Conservation (phyloP, 2,329 filamentous ascomycete species). For the Aspergillus eucalypticola region DNA sequence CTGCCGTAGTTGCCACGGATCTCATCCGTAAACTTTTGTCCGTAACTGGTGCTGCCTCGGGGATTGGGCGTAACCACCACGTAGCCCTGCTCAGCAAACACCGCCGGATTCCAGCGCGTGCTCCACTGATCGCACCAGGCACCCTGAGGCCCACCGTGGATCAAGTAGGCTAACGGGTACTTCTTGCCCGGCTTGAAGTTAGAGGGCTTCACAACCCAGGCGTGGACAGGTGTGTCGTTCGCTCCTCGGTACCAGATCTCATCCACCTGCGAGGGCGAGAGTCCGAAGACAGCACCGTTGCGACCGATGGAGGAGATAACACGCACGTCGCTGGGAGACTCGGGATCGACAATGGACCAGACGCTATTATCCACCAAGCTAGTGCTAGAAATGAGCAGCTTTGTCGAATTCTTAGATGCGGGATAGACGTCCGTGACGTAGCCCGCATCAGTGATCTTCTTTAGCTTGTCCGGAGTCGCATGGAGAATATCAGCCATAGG, state of each 20-base stretch:
- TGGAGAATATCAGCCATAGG: slow-evolving; percentile 31
- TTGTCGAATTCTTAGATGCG: slow-evolving; percentile 34
- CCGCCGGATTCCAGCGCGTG: slow-evolving; percentile 55
- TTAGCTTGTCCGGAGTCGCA: slow-evolving; percentile 33
- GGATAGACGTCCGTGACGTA: slow-evolving; percentile 43
- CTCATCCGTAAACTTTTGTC: slow-evolving; percentile 54
- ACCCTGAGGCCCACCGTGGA: slow-evolving; percentile 55
- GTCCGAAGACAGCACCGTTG: slow-evolving; percentile 42
- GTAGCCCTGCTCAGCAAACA: slow-evolving; percentile 64
- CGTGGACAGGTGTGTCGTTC: slow-evolving; percentile 45
- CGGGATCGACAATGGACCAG: slow-evolving; percentile 44
- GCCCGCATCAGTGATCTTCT: slow-evolving; percentile 44
- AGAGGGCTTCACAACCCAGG: slow-evolving; percentile 51
- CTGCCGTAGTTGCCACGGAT: slow-evolving; percentile 57
- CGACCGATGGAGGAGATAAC: slow-evolving; percentile 42
- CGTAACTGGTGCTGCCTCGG: slow-evolving; percentile 60
- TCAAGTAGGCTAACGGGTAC: slow-evolving; percentile 57
- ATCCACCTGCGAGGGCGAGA: slow-evolving; percentile 44
- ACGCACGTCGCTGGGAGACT: slow-evolving; percentile 28
- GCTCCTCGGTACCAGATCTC: slow-evolving; percentile 51
- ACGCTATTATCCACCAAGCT: slow-evolving; percentile 48
- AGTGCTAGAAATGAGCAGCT: slow-evolving; percentile 46
- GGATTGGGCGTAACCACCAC: slow-evolving; percentile 62
- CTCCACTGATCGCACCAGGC: slow-evolving; percentile 59
- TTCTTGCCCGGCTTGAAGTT: slow-evolving; percentile 48